Conservation (phyloP, 2,329 filamentous ascomycete genomes). For the Aureobasidium sp. region DNA sequence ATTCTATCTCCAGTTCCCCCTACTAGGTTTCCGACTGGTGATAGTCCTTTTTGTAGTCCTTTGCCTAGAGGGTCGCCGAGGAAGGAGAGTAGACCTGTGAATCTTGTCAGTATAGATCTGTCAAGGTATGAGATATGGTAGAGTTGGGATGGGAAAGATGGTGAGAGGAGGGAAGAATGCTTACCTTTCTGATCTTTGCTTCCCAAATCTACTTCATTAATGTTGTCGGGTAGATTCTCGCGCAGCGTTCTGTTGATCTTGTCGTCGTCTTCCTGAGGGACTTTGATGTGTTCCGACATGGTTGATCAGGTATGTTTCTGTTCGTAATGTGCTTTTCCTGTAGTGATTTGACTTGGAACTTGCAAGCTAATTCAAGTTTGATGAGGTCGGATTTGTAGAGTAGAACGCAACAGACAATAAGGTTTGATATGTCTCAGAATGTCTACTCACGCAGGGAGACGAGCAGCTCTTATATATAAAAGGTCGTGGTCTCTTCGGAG, state of each 20-base stretch:
- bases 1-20: constrained; percentile 14
- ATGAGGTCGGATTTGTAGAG: neutral
- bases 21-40: constrained; percentile 25
- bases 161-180: neutral
- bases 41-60: constrained; percentile 25
- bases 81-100: constrained; percentile 21
- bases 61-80: constrained; percentile 30
- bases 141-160: no score
- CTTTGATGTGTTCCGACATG: neutral
- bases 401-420: neutral
- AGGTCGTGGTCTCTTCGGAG: neutral
- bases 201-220: neutral
- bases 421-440: neutral
- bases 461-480: neutral
- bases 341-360: neutral
- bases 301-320: neutral
- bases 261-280: neutral
- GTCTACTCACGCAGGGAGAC: neutral
- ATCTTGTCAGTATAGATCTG: neutral
- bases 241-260: neutral
- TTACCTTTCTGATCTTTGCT: neutral
- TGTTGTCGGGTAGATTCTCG: neutral
- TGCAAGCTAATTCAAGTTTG: neutral
- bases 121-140: neutral
- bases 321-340: neutral